Percentiles rank a stretch among this genome's conserved stretches.
Conservation (phyloP, 2,329 filamentous ascomycete species). For the Calonectria ilicicola region DNA sequence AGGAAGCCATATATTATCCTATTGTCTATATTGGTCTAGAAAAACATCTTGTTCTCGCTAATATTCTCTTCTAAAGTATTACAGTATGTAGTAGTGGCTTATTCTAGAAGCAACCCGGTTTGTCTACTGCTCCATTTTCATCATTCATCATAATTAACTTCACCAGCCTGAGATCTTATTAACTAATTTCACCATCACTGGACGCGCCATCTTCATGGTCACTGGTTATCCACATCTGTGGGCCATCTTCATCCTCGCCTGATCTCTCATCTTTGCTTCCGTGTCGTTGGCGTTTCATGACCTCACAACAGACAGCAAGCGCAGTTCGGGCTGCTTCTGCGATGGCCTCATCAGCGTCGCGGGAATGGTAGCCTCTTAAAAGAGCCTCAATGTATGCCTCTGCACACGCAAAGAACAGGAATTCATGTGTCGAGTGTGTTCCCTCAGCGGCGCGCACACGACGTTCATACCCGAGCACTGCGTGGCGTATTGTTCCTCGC, state of each 20-base stretch:
- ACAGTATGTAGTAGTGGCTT: background rate
- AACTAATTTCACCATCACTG: background rate
- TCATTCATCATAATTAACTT: background rate
- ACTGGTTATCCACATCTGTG: background rate
- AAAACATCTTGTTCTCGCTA: background rate
- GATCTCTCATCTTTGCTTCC: background rate
- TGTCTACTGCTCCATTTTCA: background rate
- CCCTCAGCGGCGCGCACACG: conserved; percentile 18
- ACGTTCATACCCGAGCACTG: conserved; percentile 15
- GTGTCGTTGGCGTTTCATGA: conserved; percentile 6
- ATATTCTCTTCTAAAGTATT: background rate
- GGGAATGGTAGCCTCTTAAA: background rate
- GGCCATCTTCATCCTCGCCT: background rate
- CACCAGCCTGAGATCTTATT: background rate
- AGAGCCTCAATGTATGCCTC: conserved; percentile 22
- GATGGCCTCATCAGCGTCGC: conserved; percentile 15
- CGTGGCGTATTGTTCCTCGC: background rate
- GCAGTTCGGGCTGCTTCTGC: conserved; percentile 15
- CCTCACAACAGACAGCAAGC: conserved; percentile 18
- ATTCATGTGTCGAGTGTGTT: conserved; percentile 19
- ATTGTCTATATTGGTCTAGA: background rate
- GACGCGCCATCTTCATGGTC: background rate
- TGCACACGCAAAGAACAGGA: conserved; percentile 20
- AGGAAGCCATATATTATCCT: background rate
- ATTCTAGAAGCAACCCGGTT: background rate